phyloP scores from a whole-genome alignment of 2,329 filamentous ascomycete genomes.

The Scopulariopsis brevicaulis region DNA sequence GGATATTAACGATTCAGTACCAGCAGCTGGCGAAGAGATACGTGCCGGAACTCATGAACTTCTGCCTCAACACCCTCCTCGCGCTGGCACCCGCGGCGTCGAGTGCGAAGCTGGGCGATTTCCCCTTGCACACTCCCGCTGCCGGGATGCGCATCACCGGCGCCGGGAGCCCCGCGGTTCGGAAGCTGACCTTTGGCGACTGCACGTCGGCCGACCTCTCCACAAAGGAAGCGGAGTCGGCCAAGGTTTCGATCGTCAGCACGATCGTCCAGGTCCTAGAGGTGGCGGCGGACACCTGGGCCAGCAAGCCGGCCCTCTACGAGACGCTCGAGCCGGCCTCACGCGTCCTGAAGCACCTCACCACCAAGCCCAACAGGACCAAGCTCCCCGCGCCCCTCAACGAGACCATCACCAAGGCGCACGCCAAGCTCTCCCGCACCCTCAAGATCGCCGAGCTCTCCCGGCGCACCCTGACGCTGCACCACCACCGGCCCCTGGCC shows the following conservation, averaged over 20 bases:
- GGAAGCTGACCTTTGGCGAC: slow-evolving; percentile 49
- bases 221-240: slow-evolving; percentile 13
- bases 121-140: slow-evolving; percentile 49
- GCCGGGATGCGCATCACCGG: slow-evolving; percentile 36
- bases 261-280: slow-evolving; percentile 56
- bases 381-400: slow-evolving; percentile 35
- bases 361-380: slow-evolving; percentile 34
- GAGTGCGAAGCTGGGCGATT: slow-evolving; percentile 35
- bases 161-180: slow-evolving; percentile 25
- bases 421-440: slow-evolving; percentile 36
- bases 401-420: slow-evolving; percentile 27
- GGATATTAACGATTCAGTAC: slow-evolving; percentile 70
- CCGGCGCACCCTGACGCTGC: slow-evolving; percentile 73
- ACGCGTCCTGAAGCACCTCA: slow-evolving; percentile 48
- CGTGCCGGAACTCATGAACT: slow-evolving; percentile 80
- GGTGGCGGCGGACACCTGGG: slow-evolving; percentile 62
- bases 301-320: slow-evolving; percentile 58
- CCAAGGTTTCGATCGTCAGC: slow-evolving; percentile 48
- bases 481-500: slow-evolving; percentile 77
- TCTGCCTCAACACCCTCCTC: slow-evolving; percentile 62
- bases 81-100: slow-evolving; percentile 48
- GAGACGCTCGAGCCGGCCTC: slow-evolving; percentile 65
- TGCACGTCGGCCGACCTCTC: slow-evolving; percentile 28
- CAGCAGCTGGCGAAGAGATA: slow-evolving; percentile 77
- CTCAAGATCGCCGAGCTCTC: slow-evolving; percentile 50